phyloP scores from a whole-genome alignment of 2,329 filamentous ascomycete species.

The Zasmidium citrigriseum region DNA sequence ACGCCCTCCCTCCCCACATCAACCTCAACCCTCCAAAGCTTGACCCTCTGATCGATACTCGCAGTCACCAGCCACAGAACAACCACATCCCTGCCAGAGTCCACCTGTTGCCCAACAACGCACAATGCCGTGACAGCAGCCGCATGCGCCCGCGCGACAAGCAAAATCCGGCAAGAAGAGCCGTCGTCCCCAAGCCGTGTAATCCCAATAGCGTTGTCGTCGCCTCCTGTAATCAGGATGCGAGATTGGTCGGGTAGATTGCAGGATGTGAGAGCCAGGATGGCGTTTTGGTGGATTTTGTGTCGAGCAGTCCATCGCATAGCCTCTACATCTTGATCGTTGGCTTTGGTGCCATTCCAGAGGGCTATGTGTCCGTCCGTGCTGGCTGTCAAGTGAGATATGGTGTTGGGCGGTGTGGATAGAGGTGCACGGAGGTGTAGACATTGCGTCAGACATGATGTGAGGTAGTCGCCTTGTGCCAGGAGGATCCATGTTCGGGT shows the following conservation, averaged over 20 bases:
- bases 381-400: slow-evolving; percentile 68
- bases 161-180: slow-evolving; percentile 31
- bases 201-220: slow-evolving; percentile 78
- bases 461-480: slow-evolving; percentile 45
- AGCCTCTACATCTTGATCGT: not conserved
- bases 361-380: slow-evolving; percentile 77
- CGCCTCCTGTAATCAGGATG: slow-evolving; percentile 74
- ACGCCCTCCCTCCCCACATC: slow-evolving; percentile 20
- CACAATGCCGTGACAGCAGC: slow-evolving; percentile 66
- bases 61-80: slow-evolving; percentile 26
- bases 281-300: slow-evolving; percentile 74
- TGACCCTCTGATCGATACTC: slow-evolving; percentile 52
- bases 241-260: slow-evolving; percentile 33
- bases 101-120: slow-evolving; percentile 29
- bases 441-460: slow-evolving; percentile 69
- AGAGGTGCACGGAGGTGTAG: slow-evolving; percentile 35
- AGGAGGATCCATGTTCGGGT: slow-evolving; percentile 37
- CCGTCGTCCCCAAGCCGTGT: slow-evolving; percentile 33
- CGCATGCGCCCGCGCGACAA: slow-evolving; percentile 65
- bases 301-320: slow-evolving; percentile 40
- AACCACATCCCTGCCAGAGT: not conserved
- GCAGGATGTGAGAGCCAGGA: slow-evolving; percentile 60
- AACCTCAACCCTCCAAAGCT: slow-evolving; percentile 45
- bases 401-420: slow-evolving; percentile 12
- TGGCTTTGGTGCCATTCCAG: slow-evolving; percentile 45